Base-by-base conservation (phyloP, 495 filamentous ascomycete genomes). In the Penicillium ucsense region DNA sequence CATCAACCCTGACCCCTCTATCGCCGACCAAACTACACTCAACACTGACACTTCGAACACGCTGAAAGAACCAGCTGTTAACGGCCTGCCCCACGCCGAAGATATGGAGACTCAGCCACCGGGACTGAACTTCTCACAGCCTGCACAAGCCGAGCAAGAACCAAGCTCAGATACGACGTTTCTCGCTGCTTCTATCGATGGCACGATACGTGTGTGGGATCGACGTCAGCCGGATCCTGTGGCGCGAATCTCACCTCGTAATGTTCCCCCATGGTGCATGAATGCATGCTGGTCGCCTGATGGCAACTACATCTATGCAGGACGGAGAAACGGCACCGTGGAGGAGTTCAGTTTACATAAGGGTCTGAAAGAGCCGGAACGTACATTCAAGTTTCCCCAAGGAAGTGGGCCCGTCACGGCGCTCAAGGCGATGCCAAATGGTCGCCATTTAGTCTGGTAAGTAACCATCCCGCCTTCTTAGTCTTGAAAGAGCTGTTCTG, bases 231-330 rank as follows among this genome's bases (percentile, higher is more conserved):
- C 76, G 8, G 76, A 82, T 45, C 84, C 94, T 3, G 71, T 96
- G 8, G 88, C 94, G 31, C 77, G 81, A 34, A 88, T 96, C 42
- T 72, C 70, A 10, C 84, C 85, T 44, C 71, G 75, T 7, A 84
- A 85, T 43, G 82, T 84, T 5, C 89, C 94, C 3, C 92, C 89
- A 6, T 98, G 94, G 94, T 96, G 90, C 64, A 97, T 95, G 84
- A 88, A 84, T 51, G 89, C 88, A n/a, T 94, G 88, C 66, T 98
- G 94, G 92, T 89, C 84, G 50, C 89, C 89, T 3, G 86, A 95
- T 65, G 92, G 92, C 29, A 96, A 98, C 64, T 90, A 77, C 65
- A 89, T 98, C 47, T 98, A 95, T 65, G 89, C 85, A 10, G 92
- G 92, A 4, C 78, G 92, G 35, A 76, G 94, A 45, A 98, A 97